phyloP scores from a whole-genome alignment of 2,329 filamentous ascomycete genomes.

The Ilyonectria robusta region DNA sequence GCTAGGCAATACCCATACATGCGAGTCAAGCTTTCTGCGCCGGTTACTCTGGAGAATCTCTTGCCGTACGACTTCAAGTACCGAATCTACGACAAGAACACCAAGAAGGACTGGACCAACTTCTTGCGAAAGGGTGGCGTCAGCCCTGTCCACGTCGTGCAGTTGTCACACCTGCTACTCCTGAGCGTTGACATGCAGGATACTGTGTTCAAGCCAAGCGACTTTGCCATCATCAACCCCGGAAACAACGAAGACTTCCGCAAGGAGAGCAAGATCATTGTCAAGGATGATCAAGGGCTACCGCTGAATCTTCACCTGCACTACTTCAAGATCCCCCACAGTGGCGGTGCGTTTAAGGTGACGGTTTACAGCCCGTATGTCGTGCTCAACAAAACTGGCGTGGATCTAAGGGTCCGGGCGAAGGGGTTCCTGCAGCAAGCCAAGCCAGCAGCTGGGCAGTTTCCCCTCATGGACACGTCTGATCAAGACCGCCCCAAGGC shows the following conservation, averaged over 20 bases:
- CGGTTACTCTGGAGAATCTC: constrained; percentile 93
- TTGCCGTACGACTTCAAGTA: constrained; percentile 99
- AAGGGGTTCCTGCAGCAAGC: constrained; percentile 91
- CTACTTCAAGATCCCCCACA: constrained; percentile 91
- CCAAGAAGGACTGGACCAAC: constrained; percentile 98
- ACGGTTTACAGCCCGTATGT: constrained; percentile 97
- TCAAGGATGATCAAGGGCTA: constrained; percentile 88
- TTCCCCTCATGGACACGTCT: constrained; percentile 65
- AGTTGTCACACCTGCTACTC: constrained; percentile 92
- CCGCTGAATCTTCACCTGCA: constrained; percentile 87
- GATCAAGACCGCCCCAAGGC: constrained; percentile 77
- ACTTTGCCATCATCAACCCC: constrained; percentile 97
- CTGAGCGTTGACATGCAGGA: constrained; percentile 98
- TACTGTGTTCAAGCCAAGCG: constrained; percentile 92
- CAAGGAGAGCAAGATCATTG: constrained; percentile 82
- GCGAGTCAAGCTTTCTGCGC: constrained; percentile 91
- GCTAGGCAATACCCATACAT: constrained; percentile 90
- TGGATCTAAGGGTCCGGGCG: constrained; percentile 88
- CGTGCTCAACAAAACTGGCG: constrained; percentile 93
- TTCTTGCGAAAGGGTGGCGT: constrained; percentile 97
- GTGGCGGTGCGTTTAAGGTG: constrained; percentile 95
- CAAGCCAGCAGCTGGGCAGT: constrained; percentile 86
- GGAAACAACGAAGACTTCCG: constrained; percentile 90
- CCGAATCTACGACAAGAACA: constrained; percentile 98
- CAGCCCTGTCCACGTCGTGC: constrained; percentile 96